A percentile compares a stretch with the other conserved stretches of the same genome.
These are phyloP conservation scores for Aphanomyces stellatus DNA, from an alignment of 352 stramenopile species.

Conservation along the genomic window DNA sequence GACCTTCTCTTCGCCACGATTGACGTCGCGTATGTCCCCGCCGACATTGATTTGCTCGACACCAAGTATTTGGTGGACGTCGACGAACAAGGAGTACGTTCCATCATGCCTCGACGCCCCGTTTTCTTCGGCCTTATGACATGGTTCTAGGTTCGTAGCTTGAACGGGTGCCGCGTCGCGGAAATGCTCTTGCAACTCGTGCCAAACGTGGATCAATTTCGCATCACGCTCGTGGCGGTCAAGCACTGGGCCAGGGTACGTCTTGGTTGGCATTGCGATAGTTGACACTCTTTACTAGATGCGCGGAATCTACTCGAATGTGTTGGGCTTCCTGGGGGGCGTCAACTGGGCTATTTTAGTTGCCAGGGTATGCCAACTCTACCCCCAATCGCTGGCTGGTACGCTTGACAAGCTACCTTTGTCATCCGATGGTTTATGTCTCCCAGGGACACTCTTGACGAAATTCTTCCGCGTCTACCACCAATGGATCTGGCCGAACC, in stretches of 20 bases:
- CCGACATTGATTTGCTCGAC: conserved; percentile 38
- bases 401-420: background rate
- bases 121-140: background rate
- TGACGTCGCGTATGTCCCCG: conserved; percentile 43
- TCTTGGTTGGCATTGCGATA: conserved; percentile 2
- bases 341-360: conserved; percentile 99
- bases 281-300: conserved; percentile 28
- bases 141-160: conserved; percentile 58
- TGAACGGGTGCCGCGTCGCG: conserved; percentile 94
- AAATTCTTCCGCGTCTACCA: conserved; percentile 95
- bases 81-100: conserved; percentile 67
- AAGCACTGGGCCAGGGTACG: conserved; percentile 79
- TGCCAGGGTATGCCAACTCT: conserved; percentile 90
- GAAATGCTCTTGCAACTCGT: conserved; percentile 92
- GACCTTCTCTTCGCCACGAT: conserved; percentile 92
- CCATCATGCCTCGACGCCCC: background rate
- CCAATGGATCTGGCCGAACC: conserved; percentile 94
- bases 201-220: conserved; percentile 74
- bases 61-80: conserved; percentile 73
- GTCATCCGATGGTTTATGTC: background rate
- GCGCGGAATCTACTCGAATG: conserved; percentile 98
- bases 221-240: conserved; percentile 84
- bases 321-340: conserved; percentile 96
- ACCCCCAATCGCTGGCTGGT: conserved; percentile 32
- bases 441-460: conserved; percentile 74